Percentiles rank a stretch among this genome's conserved stretches.
Conservation (phyloP, 2,329 filamentous ascomycete genomes). For the Thermoascus crustaceus region DNA sequence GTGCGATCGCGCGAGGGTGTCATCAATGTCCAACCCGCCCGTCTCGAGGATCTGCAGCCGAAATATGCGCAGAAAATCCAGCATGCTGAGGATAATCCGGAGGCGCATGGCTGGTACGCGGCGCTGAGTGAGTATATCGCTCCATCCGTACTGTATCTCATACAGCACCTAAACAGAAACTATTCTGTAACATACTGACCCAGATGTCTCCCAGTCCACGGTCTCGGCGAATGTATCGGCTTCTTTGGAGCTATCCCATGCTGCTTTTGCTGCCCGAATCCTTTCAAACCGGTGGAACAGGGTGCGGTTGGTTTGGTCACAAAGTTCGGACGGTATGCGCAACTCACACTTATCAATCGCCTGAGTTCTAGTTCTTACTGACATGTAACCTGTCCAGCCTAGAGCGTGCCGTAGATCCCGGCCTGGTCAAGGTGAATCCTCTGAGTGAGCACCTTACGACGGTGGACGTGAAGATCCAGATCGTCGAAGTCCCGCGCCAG, state of each 20-base stretch:
- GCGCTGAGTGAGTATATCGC: conserved; percentile 58
- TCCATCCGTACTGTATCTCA: not conserved
- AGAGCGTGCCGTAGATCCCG: conserved; percentile 90
- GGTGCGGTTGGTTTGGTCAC: conserved; percentile 93
- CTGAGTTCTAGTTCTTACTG: too few species aligned
- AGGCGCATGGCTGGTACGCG: conserved; percentile 81
- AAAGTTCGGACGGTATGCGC: conserved; percentile 64
- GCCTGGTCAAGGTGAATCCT: conserved; percentile 95
- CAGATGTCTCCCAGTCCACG: conserved; percentile 49
- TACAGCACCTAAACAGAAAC: conserved; percentile 5
- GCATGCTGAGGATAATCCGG: conserved; percentile 56
- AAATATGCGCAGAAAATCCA: conserved; percentile 62
- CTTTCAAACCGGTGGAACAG: conserved; percentile 85
- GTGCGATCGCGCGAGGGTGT: conserved; percentile 44
- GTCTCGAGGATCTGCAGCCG: conserved; percentile 74
- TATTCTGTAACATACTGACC: not conserved
- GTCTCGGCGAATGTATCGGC: conserved; percentile 66
- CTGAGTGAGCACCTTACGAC: conserved; percentile 82
- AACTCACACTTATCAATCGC: not conserved
- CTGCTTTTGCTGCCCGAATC: conserved; percentile 88
- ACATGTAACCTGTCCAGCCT: conserved; percentile 45
- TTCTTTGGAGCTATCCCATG: conserved; percentile 80
- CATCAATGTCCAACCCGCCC: conserved; percentile 70
- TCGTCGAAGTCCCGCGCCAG: conserved; percentile 89
- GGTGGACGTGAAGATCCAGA: conserved; percentile 98